Base-by-base conservation (phyloP, 2,329 filamentous ascomycete species). In the Phaeophleospora eucalypticola region DNA sequence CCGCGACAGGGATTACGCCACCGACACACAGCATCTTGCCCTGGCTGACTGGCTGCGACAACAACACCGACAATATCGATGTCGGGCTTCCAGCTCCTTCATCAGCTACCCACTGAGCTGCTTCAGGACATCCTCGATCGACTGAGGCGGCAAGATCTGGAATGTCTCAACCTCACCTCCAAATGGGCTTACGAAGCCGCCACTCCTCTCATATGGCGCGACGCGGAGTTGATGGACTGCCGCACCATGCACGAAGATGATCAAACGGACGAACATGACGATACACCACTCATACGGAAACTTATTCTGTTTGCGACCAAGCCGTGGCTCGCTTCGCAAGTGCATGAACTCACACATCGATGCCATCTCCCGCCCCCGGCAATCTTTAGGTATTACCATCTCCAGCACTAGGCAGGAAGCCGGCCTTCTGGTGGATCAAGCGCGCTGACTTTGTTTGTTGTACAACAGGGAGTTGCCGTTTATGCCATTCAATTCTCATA, bases 341-440 rank as follows among this genome's bases (percentile, higher is more conserved):
- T 75, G 8, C 67, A 70, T 8, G 60, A 59, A 4, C 52, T 75
- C 4, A 71, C 66, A 9, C 71, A 75, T 54, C 68, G 69, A 18
- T 75, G 72, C 54, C 71, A 74, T 49, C 58, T 74, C 1, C 69
- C 71, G 1, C 64, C 67, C 2, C 72, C 72, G 0, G 66, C 66
- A 21, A 70, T 73, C 38, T 74, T 72, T n/a, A n/a, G n/a, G n/a
- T n/a, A n/a, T n/a, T n/a, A n/a, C n/a, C n/a, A n/a, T n/a, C n/a
- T n/a, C n/a, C n/a, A n/a, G n/a, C n/a, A n/a, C n/a, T n/a, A n/a
- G n/a, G n/a, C n/a, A n/a, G n/a, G n/a, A n/a, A n/a, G n/a, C n/a
- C n/a, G n/a, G n/a, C n/a, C n/a, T n/a, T n/a, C n/a, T n/a, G n/a
- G n/a, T n/a, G n/a, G n/a, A n/a, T n/a, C n/a, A n/a, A n/a, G n/a